Evolutionary conservation across 306 rosid genomes (phyloP).

Genomic region (Boehmeria nivea): DNA sequence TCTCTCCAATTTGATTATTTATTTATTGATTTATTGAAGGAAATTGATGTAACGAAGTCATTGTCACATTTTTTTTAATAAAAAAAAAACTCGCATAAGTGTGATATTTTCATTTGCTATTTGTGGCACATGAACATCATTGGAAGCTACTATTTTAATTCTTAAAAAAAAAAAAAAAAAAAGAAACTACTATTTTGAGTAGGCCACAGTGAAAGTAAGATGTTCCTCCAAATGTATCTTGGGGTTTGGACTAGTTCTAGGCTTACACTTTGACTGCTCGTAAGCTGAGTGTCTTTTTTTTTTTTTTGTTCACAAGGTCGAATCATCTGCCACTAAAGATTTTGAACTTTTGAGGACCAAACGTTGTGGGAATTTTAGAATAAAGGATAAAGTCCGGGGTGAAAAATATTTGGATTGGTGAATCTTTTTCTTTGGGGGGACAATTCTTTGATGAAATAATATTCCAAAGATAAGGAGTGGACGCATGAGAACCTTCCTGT

Average conservation of each 20-base stretch:
- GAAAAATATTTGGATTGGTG: conserved; percentile 9
- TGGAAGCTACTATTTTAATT: background rate
- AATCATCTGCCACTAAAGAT: conserved; percentile 17
- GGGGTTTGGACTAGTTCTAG: background rate
- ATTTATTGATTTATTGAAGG: background rate
- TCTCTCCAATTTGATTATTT: background rate
- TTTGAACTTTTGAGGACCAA: conserved; percentile 9
- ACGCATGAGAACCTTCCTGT: conserved; percentile 5
- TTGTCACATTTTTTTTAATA: background rate
- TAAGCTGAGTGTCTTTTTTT: too few relatives aligned
- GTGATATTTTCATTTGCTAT: background rate
- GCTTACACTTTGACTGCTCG: background rate
- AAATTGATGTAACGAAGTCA: background rate
- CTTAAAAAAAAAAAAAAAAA: too few relatives aligned
- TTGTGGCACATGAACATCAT: background rate
- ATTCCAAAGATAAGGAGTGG: conserved; percentile 23
- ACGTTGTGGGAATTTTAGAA: conserved; percentile 21
- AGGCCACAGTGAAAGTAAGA: conserved; percentile 1
- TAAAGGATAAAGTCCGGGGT: conserved; percentile 7
- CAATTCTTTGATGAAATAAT: conserved; percentile 13
- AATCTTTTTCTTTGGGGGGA: conserved; percentile 12
- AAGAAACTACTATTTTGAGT: background rate
- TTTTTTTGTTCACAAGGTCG: conserved; percentile 1
- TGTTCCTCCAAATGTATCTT: background rate
- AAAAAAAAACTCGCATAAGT: background rate